Base-by-base conservation (phyloP, 2,329 filamentous ascomycete genomes). In the Arthrobotrys pseudoclavata region DNA sequence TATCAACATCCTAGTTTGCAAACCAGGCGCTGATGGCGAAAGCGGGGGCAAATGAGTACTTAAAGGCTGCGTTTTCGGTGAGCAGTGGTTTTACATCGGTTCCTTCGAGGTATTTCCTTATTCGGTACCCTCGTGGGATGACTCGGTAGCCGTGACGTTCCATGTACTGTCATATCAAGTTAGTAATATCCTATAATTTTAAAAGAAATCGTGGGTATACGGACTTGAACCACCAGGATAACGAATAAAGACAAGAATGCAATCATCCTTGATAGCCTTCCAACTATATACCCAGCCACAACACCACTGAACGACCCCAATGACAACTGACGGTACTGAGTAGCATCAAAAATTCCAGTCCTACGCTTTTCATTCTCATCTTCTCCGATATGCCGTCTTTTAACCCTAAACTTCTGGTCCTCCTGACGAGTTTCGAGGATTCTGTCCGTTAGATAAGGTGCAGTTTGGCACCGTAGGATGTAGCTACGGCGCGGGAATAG, bases 21-120 rank as follows among this genome's bases (percentile, higher is more conserved):
- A 71, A 78, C 68, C 68, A 71, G 18, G 75, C 75, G 47, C 75
- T 68, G 24, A 78, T 69, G 55, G 60, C 61, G 26, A 72, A 72
- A 0, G 75, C 55, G 10, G 75, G 45, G 3, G 52, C 53, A 42
- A 78, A 78, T 2, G 75, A 68, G 24, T 50, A 71, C 31, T 68
- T 78, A 20, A 78, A 78, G 0, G 68, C 75, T 18, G 60, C 52
- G 18, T 78, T 69, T 9, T 78, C 29, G 1, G 68, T 72, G 1
- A 72, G 15, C 10, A 52, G 15, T 18, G 29, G 24, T 4, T 62
- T 61, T 4, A 31, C 15, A 12, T 78, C 48, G 24, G 40, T 20
- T 9, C 45, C 53, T 40, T 37, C 31, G 1, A 69, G 12, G n/a
- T 50, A 18, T 12, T 40, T 20, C 5, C 40, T 22, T 9, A 77